phyloP scores from a whole-genome alignment of 805 yeast species.

The Myxozyma nipponensis region DNA sequence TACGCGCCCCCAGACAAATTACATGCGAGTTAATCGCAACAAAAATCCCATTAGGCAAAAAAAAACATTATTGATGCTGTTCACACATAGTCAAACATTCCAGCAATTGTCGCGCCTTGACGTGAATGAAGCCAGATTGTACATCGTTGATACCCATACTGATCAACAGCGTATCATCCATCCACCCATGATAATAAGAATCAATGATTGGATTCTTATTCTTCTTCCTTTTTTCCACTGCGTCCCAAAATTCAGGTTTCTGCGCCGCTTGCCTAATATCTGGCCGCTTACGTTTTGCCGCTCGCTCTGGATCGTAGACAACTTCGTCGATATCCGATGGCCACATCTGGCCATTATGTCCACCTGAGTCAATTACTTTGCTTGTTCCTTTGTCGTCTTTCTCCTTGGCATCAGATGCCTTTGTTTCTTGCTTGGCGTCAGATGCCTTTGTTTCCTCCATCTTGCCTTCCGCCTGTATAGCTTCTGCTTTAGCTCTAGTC shows the following conservation, averaged over 20 bases:
- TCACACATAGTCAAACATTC: conserved; percentile 9
- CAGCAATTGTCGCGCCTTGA: conserved; percentile 15
- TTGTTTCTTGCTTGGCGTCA: not conserved
- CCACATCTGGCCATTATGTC: not conserved
- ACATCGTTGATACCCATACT: conserved; percentile 18
- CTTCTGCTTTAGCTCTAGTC: too few species aligned
- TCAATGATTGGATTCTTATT: conserved; percentile 10
- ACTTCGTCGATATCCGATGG: too few species aligned
- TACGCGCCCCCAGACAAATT: too few species aligned
- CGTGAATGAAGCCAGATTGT: conserved; percentile 17
- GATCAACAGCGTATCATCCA: conserved; percentile 20
- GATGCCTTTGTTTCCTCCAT: not conserved
- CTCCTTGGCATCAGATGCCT: not conserved
- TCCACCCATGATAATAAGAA: conserved; percentile 25
- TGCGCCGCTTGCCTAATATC: not conserved
- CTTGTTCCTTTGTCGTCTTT: too few species aligned
- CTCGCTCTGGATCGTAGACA: too few species aligned
- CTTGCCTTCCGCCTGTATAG: not conserved
- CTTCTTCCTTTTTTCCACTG: not conserved
- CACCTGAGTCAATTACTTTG: too few species aligned
- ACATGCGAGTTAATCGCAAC: too few species aligned
- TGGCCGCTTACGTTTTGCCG: not conserved
- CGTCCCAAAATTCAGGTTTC: not conserved
- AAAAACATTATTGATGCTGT: too few species aligned
- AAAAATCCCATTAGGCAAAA: too few species aligned